Base-by-base conservation (phyloP, 2,329 filamentous ascomycete genomes). In the Helminthosporium solani region DNA sequence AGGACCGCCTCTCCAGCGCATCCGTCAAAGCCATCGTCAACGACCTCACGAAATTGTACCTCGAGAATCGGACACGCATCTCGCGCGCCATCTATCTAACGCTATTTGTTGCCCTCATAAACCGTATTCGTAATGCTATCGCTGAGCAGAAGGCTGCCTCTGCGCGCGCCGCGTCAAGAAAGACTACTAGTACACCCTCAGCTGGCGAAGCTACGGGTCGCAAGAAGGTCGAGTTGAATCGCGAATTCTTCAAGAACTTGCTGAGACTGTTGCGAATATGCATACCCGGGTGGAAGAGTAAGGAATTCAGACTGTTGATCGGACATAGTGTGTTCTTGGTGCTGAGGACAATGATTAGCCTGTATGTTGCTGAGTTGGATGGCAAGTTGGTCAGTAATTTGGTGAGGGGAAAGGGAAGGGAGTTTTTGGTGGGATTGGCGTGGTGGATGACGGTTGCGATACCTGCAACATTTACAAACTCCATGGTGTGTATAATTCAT, bases 371-470 rank as follows among this genome's bases (percentile, higher is more conserved):
- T 2, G 91, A 96, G 70, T 85, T 99, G 77, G 94, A 99, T 71
- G 94, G 94, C 36, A 85, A 85, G 50, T 82, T 99, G 49, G 94
- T 99, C 48, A 96, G 94, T 73, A 91, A 84, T 54, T 75, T 99
- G 45, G 91, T 99, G 36, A 86, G 90, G 70, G 94, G 94, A 2
- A 94, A 86, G 57, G 94, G 92, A 14, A 88, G 84, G 70, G 90
- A 95, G 56, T 99, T 99, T 57, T 66, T 97, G 60, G 84, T 85
- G 58, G 85, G 90, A 0, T 84, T 99, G 59, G 82, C 95, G 5
- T 96, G 92, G 90, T 99, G 94, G 94, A 99, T 99, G 94, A 70
- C 92, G 44, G 94, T 99, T 56, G 92, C 94, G 20, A 80, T 99
- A 14, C 94, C 94, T 8, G 94, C 94, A 1, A 97, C 94, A 0